A percentile compares a stretch with the other conserved stretches of the same genome.
Evolutionary conservation across 1,139 yeast species (phyloP).

Genomic region (Saccharomyces hybrid): DNA sequence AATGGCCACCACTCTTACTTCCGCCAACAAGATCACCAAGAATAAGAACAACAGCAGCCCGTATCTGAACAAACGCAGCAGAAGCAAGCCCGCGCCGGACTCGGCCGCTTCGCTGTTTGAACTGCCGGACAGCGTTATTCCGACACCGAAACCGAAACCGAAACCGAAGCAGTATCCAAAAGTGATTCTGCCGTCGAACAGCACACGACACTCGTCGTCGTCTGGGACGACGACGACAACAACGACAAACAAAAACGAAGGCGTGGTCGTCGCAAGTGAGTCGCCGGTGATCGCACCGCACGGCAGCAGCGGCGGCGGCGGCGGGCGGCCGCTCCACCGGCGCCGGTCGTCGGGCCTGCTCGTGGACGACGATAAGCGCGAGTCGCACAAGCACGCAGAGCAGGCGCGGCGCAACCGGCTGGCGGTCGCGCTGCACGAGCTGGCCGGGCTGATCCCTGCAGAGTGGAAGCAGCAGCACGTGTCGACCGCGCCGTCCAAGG

Average conservation of each 20-base stretch:
- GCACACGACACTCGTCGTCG: neutral
- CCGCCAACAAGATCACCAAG: neutral
- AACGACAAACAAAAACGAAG: neutral
- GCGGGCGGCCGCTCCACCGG: neutral
- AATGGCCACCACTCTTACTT: slow-evolving; percentile 3
- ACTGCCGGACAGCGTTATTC: slow-evolving; percentile 2
- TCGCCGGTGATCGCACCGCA: slow-evolving; percentile 29
- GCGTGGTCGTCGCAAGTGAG: slow-evolving; percentile 16
- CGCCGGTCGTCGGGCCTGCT: neutral
- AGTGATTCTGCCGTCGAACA: slow-evolving; percentile 25
- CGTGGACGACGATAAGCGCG: slow-evolving; percentile 41
- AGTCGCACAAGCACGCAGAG: slow-evolving; percentile 89
- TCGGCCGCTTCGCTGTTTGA: neutral
- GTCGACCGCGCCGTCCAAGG: slow-evolving; percentile 67
- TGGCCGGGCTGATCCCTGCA: slow-evolving; percentile 65
- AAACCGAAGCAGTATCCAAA: slow-evolving; percentile 19
- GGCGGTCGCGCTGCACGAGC: slow-evolving; percentile 75
- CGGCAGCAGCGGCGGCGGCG: neutral
- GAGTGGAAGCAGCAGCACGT: slow-evolving; percentile 42
- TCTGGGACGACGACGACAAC: neutral
- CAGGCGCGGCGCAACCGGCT: slow-evolving; percentile 91
- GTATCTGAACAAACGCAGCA: slow-evolving; percentile 28
- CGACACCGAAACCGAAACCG: slow-evolving; percentile 10
- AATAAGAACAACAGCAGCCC: slow-evolving; percentile 23
- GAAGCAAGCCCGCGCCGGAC: slow-evolving; percentile 8